Evolutionary conservation across 1,284 basidiomycete genomes (phyloP).

Genomic region (Ceratobasidium sp.): DNA sequence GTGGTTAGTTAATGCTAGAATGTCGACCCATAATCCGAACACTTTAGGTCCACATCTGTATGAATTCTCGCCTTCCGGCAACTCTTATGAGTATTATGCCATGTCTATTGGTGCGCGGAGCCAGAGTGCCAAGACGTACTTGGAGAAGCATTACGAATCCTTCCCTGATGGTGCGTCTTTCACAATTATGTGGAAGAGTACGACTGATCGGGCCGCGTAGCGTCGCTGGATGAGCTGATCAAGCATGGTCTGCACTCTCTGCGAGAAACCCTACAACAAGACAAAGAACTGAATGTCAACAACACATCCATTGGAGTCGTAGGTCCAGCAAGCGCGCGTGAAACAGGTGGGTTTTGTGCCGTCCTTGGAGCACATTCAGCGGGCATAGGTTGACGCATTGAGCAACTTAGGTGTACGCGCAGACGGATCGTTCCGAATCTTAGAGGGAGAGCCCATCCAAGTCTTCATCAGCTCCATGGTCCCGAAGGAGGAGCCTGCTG

Average conservation of each 20-base stretch:
- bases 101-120: constrained; percentile 98
- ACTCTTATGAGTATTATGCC: constrained; percentile 98
- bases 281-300: constrained; percentile 91
- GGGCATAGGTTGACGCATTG: not conserved
- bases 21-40: not conserved
- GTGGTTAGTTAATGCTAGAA: not conserved
- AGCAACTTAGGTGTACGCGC: constrained; percentile 57
- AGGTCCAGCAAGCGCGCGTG: constrained; percentile 73
- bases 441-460: constrained; percentile 81
- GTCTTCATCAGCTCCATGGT: constrained; percentile 80
- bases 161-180: constrained; percentile 82
- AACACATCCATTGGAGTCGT: constrained; percentile 96
- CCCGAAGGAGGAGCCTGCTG: constrained; percentile 66
- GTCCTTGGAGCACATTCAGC: not conserved
- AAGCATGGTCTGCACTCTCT: constrained; percentile 93
- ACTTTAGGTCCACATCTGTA: constrained; percentile 94
- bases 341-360: constrained; percentile 59
- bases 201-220: constrained; percentile 60
- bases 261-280: constrained; percentile 95
- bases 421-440: constrained; percentile 78
- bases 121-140: constrained; percentile 98
- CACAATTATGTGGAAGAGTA: not conserved
- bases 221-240: constrained; percentile 86
- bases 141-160: constrained; percentile 93
- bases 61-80: constrained; percentile 98